Conservation (phyloP, 345 rosid genomes). For the Clausena lansium region DNA sequence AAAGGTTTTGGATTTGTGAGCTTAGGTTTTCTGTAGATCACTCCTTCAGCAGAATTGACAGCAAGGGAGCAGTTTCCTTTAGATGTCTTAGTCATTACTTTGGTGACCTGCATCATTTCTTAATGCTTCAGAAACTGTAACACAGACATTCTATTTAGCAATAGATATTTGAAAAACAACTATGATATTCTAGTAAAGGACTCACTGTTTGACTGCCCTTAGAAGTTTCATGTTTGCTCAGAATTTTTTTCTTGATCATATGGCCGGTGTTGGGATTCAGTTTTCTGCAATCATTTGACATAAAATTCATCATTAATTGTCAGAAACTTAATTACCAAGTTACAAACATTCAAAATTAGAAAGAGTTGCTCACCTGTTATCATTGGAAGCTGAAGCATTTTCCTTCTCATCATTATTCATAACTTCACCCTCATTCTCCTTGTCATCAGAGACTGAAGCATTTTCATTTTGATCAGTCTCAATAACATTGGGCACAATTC, state of each 20-base stretch:
- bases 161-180: background rate
- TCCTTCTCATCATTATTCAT: constrained; percentile 49
- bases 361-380: constrained; percentile 43
- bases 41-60: constrained; percentile 25
- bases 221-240: constrained; percentile 34
- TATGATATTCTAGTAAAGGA: background rate
- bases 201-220: constrained; percentile 43
- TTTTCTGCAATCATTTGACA: constrained; percentile 36
- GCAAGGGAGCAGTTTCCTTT: constrained; percentile 36
- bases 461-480: constrained; percentile 29
- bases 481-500: background rate
- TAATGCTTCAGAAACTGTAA: constrained; percentile 20
- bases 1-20: constrained; percentile 95
- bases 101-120: constrained; percentile 38
- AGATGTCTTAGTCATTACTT: constrained; percentile 29
- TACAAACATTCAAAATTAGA: background rate
- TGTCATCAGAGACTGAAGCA: constrained; percentile 17
- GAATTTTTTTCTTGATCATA: constrained; percentile 27
- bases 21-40: constrained; percentile 62
- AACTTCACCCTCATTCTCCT: constrained; percentile 25
- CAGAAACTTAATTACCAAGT: background rate
- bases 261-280: constrained; percentile 14
- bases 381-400: constrained; percentile 45
- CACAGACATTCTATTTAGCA: background rate
- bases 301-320: background rate